Evolutionary conservation across 2,329 filamentous ascomycete genomes (phyloP), one percentile per base, ranked within the genome.

Genomic region (Fusarium bulbicola): DNA sequence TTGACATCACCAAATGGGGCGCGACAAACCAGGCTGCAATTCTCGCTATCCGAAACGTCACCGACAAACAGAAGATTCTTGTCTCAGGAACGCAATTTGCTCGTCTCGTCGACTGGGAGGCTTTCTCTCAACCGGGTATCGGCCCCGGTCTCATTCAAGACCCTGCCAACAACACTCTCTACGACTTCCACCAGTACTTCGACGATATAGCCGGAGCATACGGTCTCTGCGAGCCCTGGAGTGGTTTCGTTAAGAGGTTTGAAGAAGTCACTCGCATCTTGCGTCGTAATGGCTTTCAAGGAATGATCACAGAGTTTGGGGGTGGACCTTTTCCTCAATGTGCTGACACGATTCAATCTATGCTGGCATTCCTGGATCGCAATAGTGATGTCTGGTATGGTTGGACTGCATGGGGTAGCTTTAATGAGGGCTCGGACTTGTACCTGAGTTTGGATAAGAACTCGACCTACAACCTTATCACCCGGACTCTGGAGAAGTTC

Each of bases 141-240:
- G 58, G 36, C 1, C 58, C 58, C 5, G 47, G 58, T 3, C 58
- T 60, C 7, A 56, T 42, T 14, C 46, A 60, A 12, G 58, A 60
- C n/a, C 58, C 58, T 1, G 36, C 58, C 20, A 60, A 60, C 6
- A 60, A 60, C 18, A 60, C 58, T 6, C 14, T 60, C 0, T 60
- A 60, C 36, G 58, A 60, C n/a, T 60, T 60, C n/a, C 58, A 60
- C 15, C 58, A 60, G 58, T 60, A 60, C 28, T 56, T 60, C 1
- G 58, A 60, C 4, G 28, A 60, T 5, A 14, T 56, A 1, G 58
- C 7, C 1, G 58, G 58, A 0, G 47, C 47, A 14, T 60, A 60
- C 21, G 58, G 58, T 26, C 37, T 60, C 39, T 60, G 58, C 3
- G 58, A 60, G 18, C 58, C 58, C 2, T 60, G 58, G 58, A 56